Evolutionary conservation across 140 eudicot genomes (phyloP).

Genomic region (Erigeron philadelphicus): DNA sequence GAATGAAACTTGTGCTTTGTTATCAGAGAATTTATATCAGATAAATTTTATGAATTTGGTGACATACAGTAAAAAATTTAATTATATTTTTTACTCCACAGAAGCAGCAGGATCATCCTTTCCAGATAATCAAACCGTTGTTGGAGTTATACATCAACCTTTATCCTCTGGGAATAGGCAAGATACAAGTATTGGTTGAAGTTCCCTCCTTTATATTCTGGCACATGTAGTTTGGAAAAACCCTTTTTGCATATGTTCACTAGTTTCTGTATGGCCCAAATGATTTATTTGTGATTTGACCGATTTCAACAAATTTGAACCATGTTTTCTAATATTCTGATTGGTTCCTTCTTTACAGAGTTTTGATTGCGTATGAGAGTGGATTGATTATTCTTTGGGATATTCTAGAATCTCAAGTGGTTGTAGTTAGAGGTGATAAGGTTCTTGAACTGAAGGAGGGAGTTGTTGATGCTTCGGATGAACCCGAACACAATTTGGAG

Average conservation of each 20-base stretch:
- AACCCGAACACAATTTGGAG: slow-evolving; percentile 41
- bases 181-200: slow-evolving; percentile 38
- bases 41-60: slow-evolving; percentile 13
- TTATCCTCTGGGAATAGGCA: slow-evolving; percentile 75
- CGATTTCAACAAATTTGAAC: not conserved
- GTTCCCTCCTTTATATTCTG: slow-evolving; percentile 18
- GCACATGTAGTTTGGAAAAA: slow-evolving; percentile 16
- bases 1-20: not conserved
- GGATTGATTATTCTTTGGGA: slow-evolving; percentile 85
- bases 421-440: slow-evolving; percentile 60
- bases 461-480: slow-evolving; percentile 40
- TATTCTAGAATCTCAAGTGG: slow-evolving; percentile 51
- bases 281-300: slow-evolving; percentile 1
- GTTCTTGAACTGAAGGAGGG: slow-evolving; percentile 55
- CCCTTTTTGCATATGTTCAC: not conserved
- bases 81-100: slow-evolving; percentile 35
- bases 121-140: slow-evolving; percentile 53
- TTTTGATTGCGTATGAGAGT: slow-evolving; percentile 58
- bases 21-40: not conserved
- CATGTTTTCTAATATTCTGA: slow-evolving; percentile 8
- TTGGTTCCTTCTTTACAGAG: slow-evolving; percentile 38
- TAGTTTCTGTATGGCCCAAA: not conserved
- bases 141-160: slow-evolving; percentile 90
- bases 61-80: not conserved
- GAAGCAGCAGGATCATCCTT: slow-evolving; percentile 54